A percentile compares a stretch with the other conserved stretches of the same genome.
Evolutionary conservation across 2,329 filamentous ascomycete species (phyloP).

Genomic region (Apiospora phragmitis): DNA sequence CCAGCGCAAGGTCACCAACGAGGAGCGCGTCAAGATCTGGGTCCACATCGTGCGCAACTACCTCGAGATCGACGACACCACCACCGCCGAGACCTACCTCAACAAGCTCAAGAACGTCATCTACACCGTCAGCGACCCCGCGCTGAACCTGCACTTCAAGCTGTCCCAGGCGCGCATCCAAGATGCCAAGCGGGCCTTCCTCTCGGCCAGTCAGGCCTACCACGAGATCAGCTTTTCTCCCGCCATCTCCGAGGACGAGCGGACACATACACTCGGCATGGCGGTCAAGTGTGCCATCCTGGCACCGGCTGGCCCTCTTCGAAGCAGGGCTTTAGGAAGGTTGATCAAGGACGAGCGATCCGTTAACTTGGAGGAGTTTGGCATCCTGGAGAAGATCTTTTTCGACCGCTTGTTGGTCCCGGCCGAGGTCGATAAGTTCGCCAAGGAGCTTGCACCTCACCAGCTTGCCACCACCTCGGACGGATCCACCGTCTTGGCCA

Average conservation of each 20-base stretch:
- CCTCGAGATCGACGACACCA: slow-evolving; percentile 90
- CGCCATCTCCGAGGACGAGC: slow-evolving; percentile 81
- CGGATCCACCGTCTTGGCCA: slow-evolving; percentile 88
- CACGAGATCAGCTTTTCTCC: slow-evolving; percentile 79
- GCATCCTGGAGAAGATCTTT: slow-evolving; percentile 97
- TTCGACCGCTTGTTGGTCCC: slow-evolving; percentile 80
- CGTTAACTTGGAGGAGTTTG: slow-evolving; percentile 72
- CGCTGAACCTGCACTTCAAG: slow-evolving; percentile 80
- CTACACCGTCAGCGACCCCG: slow-evolving; percentile 71
- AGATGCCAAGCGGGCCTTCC: slow-evolving; percentile 85
- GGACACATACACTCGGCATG: slow-evolving; percentile 79
- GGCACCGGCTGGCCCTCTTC: slow-evolving; percentile 83
- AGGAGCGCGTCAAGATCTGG: slow-evolving; percentile 84
- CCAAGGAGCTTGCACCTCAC: slow-evolving; percentile 76
- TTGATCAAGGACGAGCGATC: slow-evolving; percentile 94
- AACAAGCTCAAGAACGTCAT: slow-evolving; percentile 96
- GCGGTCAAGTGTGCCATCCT: slow-evolving; percentile 92
- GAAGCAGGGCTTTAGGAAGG: slow-evolving; percentile 76
- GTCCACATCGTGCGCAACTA: slow-evolving; percentile 93
- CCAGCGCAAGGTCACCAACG: slow-evolving; percentile 78
- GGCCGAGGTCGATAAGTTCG: slow-evolving; percentile 84
- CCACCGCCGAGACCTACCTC: slow-evolving; percentile 79
- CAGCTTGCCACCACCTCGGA: slow-evolving; percentile 89
- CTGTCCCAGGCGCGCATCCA: slow-evolving; percentile 91
- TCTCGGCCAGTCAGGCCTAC: slow-evolving; percentile 85